phyloP scores from a whole-genome alignment of 1,284 basidiomycete species.

The Apiotrichum domesticum region DNA sequence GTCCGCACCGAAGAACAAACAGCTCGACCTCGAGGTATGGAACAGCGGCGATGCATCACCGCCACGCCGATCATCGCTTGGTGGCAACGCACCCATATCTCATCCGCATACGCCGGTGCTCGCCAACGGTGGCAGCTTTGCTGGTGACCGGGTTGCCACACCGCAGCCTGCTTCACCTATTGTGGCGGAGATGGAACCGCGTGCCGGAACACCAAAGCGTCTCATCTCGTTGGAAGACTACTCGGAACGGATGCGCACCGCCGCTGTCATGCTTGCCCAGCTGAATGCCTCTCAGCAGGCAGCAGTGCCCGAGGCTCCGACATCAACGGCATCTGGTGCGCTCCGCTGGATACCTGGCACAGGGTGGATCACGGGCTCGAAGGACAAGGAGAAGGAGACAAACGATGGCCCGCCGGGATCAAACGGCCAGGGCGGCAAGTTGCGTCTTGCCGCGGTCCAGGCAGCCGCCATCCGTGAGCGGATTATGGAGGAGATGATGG shows the following conservation, averaged over 20 bases:
- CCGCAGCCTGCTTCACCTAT: not conserved
- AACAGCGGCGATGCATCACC: slow-evolving; percentile 22
- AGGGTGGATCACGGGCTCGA: slow-evolving; percentile 53
- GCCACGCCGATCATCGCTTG: slow-evolving; percentile 23
- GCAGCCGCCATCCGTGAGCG: slow-evolving; percentile 85
- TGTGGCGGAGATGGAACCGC: not conserved
- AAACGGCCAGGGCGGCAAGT: slow-evolving; percentile 47
- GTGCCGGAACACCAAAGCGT: slow-evolving; percentile 23
- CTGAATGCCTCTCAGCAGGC: slow-evolving; percentile 68
- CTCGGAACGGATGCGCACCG: slow-evolving; percentile 95
- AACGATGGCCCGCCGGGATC: not conserved
- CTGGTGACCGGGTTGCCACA: not conserved
- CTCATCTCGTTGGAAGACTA: slow-evolving; percentile 76
- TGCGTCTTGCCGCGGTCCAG: slow-evolving; percentile 68
- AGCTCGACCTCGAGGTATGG: slow-evolving; percentile 78
- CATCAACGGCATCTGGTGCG: slow-evolving; percentile 26
- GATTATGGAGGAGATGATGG: slow-evolving; percentile 99
- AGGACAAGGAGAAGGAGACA: slow-evolving; percentile 7
- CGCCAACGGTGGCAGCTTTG: slow-evolving; percentile 3
- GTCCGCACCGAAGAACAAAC: slow-evolving; percentile 76
- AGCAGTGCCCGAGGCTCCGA: slow-evolving; percentile 48
- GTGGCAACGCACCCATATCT: not conserved
- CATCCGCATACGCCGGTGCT: not conserved
- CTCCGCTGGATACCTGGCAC: slow-evolving; percentile 63
- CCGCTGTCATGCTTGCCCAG: slow-evolving; percentile 97